Conservation (phyloP, 2,329 filamentous ascomycete species). For the Colletotrichum sp. region DNA sequence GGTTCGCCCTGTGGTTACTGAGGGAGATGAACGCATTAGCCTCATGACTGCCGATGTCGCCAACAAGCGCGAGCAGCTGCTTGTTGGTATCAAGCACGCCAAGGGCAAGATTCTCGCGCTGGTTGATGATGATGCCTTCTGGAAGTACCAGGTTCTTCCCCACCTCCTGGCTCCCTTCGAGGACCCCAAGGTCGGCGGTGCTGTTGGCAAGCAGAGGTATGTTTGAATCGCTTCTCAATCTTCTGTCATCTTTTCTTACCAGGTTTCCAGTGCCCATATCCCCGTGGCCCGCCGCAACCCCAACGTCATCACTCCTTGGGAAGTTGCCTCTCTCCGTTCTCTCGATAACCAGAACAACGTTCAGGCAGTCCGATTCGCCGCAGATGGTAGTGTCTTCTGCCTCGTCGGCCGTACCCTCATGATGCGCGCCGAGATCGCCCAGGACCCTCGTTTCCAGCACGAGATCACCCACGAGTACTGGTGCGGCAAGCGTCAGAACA, state of each 20-base stretch:
- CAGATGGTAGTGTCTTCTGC: slow-evolving; percentile 30
- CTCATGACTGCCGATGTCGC: slow-evolving; percentile 20
- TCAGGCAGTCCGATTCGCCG: slow-evolving; percentile 23
- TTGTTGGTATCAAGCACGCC: slow-evolving; percentile 24
- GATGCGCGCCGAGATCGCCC: slow-evolving; percentile 27
- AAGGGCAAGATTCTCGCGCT: slow-evolving; percentile 27
- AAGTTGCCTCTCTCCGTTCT: slow-evolving; percentile 30
- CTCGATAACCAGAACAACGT: slow-evolving; percentile 23
- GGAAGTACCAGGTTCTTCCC: slow-evolving; percentile 14
- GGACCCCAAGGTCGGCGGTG: slow-evolving; percentile 25
- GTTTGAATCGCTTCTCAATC: background rate
- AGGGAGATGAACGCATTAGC: slow-evolving; percentile 8
- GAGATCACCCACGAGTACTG: slow-evolving; percentile 27
- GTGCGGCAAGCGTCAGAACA: slow-evolving; percentile 25
- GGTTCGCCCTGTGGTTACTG: background rate
- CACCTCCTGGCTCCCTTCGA: slow-evolving; percentile 32
- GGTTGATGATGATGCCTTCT: slow-evolving; percentile 33
- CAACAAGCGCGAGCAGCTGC: slow-evolving; percentile 32
- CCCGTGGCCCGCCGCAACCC: slow-evolving; percentile 22
- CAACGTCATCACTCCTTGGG: slow-evolving; percentile 27
- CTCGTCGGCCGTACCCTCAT: slow-evolving; percentile 32
- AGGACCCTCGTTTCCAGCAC: slow-evolving; percentile 26
- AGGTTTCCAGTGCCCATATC: slow-evolving; percentile 21
- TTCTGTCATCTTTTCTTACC: background rate
- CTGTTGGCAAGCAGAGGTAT: slow-evolving; percentile 26